Conservation (phyloP, 192 early-diverging fungal species). For the Dissophora globulifera region DNA sequence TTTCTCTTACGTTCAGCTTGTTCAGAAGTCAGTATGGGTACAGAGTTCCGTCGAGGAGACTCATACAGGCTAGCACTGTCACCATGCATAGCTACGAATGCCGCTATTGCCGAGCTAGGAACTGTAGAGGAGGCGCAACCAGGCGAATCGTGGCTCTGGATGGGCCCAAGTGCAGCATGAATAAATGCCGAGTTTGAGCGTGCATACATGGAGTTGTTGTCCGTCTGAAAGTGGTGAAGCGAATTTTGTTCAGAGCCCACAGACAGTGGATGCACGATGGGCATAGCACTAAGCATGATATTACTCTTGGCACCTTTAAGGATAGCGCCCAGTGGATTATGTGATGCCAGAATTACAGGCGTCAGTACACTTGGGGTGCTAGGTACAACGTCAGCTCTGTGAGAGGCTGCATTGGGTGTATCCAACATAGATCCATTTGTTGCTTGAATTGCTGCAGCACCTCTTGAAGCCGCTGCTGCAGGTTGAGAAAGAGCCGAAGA, state of each 20-base stretch:
- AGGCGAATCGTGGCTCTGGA: constrained; percentile 3
- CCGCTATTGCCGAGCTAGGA: constrained; percentile 12
- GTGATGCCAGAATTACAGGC: constrained; percentile 11
- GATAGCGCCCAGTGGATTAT: constrained; percentile 8
- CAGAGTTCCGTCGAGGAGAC: constrained; percentile 30
- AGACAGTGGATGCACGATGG: constrained; percentile 27
- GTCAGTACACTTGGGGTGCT: constrained; percentile 20
- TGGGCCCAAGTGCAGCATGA: constrained; percentile 19
- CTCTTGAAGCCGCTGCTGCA: background rate
- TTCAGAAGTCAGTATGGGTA: constrained; percentile 20
- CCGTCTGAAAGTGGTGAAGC: constrained; percentile 44
- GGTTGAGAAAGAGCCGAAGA: background rate
- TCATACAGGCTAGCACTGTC: constrained; percentile 17
- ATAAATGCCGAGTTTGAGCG: constrained; percentile 10
- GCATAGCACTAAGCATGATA: constrained; percentile 28
- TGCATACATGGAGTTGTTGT: background rate
- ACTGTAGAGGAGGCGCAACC: constrained; percentile 4
- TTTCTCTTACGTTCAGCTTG: constrained; percentile 19
- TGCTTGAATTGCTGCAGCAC: no score
- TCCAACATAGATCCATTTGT: no score
- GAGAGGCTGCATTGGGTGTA: background rate
- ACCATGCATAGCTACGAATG: constrained; percentile 35
- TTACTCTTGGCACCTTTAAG: constrained; percentile 39
- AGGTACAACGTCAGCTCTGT: constrained; percentile 1
- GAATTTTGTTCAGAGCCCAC: constrained; percentile 27